phyloP scores from a whole-genome alignment of 208 protist genomes.

The Borovskyia barvae region DNA sequence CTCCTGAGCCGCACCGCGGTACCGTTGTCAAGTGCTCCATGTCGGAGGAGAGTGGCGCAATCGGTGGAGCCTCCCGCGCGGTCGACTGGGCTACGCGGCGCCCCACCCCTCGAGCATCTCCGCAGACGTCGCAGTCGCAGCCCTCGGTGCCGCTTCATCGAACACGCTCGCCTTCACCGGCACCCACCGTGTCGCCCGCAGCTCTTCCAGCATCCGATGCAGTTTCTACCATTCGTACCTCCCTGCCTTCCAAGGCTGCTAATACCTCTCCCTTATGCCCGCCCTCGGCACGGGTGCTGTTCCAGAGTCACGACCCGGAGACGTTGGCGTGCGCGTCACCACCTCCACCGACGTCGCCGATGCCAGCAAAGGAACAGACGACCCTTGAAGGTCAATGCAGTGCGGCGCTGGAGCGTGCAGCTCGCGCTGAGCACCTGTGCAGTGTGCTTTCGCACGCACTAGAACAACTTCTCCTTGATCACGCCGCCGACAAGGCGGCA shows the following conservation, averaged over 20 bases:
- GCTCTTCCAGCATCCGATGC: background rate
- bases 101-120: conserved; percentile 1
- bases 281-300: conserved; percentile 24
- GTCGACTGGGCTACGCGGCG: conserved; percentile 11
- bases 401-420: conserved; percentile 16
- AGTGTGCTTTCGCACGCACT: conserved; percentile 18
- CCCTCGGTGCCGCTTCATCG: background rate
- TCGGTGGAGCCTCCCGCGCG: conserved; percentile 1
- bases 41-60: background rate
- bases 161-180: background rate
- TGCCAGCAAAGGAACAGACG: background rate
- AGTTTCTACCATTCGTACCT: background rate
- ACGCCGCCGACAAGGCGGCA: conserved; percentile 11
- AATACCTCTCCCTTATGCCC: conserved; percentile 12
- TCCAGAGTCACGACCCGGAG: conserved; percentile 16
- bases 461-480: conserved; percentile 23
- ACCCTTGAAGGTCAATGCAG: conserved; percentile 15
- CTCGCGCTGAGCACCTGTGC: conserved; percentile 23
- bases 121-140: background rate
- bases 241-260: background rate
- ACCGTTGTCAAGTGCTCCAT: background rate
- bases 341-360: background rate
- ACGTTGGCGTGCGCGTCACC: background rate
- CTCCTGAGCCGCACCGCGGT: conserved; percentile 10
- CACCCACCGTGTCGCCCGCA: background rate